phyloP scores from a whole-genome alignment of 1,139 yeast species.

The Yamadazyma pseudoaaseri region DNA sequence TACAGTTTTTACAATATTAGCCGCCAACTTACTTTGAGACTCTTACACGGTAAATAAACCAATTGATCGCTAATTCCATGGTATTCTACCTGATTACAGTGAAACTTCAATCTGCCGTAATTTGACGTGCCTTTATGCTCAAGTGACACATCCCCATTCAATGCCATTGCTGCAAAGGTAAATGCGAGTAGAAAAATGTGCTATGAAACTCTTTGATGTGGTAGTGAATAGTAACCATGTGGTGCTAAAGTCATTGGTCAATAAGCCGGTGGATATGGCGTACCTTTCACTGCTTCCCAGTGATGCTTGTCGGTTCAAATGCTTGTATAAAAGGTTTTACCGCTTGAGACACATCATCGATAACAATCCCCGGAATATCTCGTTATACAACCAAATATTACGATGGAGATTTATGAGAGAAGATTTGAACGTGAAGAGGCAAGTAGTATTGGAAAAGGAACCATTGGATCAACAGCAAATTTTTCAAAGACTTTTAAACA shows the following conservation, averaged over 20 bases:
- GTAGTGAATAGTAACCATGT: not conserved
- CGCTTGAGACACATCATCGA: slow-evolving; percentile 29
- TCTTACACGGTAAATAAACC: no score
- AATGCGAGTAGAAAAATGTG: no score
- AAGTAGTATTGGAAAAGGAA: slow-evolving; percentile 12
- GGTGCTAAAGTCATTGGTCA: slow-evolving; percentile 1
- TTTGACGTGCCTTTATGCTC: no score
- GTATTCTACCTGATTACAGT: no score
- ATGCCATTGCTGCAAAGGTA: no score
- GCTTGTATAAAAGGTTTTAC: slow-evolving; percentile 31
- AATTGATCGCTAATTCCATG: no score
- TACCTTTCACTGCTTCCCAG: slow-evolving; percentile 1
- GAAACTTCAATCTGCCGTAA: no score
- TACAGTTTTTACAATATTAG: no score
- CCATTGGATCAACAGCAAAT: slow-evolving; percentile 11
- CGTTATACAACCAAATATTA: slow-evolving; percentile 20
- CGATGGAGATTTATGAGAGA: slow-evolving; percentile 25
- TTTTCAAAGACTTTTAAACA: slow-evolving; percentile 27
- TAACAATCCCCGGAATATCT: slow-evolving; percentile 12
- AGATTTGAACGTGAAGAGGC: slow-evolving; percentile 20
- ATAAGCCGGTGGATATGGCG: slow-evolving; percentile 2
- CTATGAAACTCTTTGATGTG: slow-evolving; percentile 1
- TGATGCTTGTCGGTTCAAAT: slow-evolving; percentile 1
- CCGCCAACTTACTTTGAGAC: no score
- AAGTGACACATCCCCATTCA: no score